Evolutionary conservation across 163 green algal genomes (phyloP).

Genomic region (Scenedesmus sp.): DNA sequence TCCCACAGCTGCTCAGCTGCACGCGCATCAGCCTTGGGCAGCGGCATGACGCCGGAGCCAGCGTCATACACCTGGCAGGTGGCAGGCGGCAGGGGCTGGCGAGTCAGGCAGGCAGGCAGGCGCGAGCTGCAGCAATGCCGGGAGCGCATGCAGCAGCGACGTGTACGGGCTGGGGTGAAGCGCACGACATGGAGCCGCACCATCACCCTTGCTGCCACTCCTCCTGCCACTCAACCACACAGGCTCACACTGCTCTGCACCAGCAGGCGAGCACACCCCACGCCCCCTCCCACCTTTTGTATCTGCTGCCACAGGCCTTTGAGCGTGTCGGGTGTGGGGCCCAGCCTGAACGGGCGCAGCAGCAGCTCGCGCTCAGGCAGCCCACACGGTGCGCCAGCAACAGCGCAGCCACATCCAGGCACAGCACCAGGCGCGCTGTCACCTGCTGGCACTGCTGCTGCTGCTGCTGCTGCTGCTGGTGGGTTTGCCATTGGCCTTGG

Average conservation of each 20-base stretch:
- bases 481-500: background rate
- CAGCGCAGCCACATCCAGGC: background rate
- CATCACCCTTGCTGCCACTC: no score
- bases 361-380: constrained; percentile 23
- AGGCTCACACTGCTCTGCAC: background rate
- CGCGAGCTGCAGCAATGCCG: background rate
- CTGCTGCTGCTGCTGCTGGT: background rate
- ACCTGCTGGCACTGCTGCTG: background rate
- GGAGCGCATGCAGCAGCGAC: no score
- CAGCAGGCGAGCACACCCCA: background rate
- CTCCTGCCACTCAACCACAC: no score
- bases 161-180: no score
- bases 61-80: constrained; percentile 36
- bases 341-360: constrained; percentile 30
- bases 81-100: background rate
- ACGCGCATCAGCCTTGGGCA: background rate
- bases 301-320: constrained; percentile 7
- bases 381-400: background rate
- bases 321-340: constrained; percentile 28
- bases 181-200: no score
- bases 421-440: background rate
- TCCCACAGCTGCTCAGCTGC: constrained; percentile 22
- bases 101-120: background rate
- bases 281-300: background rate
- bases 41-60: constrained; percentile 45